phyloP scores from a whole-genome alignment of 192 early-diverging fungal species.

The Podila minutissima region DNA sequence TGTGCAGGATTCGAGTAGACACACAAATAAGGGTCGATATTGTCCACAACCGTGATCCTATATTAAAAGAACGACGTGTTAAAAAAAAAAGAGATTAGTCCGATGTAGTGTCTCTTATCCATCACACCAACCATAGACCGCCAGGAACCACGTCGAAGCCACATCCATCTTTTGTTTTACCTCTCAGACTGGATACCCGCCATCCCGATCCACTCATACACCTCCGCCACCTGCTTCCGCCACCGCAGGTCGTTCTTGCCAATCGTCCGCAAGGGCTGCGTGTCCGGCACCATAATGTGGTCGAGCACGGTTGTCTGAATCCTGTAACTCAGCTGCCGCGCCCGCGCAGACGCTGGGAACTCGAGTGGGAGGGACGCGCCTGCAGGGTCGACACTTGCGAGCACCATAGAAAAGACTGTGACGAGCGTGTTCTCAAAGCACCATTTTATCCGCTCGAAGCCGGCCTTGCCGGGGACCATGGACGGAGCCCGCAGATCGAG shows the following conservation, averaged over 20 bases:
- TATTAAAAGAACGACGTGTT: background rate
- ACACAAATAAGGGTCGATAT: slow-evolving; percentile 52
- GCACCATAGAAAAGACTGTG: slow-evolving; percentile 42
- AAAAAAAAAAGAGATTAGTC: background rate
- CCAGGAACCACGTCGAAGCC: too few relatives aligned
- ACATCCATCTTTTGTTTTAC: slow-evolving; percentile 8
- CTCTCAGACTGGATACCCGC: slow-evolving; percentile 42
- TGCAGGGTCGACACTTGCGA: slow-evolving; percentile 27
- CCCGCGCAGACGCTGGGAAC: slow-evolving; percentile 30
- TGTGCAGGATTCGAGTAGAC: slow-evolving; percentile 45
- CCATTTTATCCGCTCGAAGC: slow-evolving; percentile 59
- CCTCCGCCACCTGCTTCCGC: slow-evolving; percentile 28
- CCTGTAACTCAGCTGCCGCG: slow-evolving; percentile 18
- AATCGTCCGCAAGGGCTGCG: slow-evolving; percentile 32
- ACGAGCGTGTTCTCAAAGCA: slow-evolving; percentile 56
- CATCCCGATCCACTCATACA: slow-evolving; percentile 61
- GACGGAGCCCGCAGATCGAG: slow-evolving; percentile 41
- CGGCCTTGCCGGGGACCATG: slow-evolving; percentile 56
- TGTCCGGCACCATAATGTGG: slow-evolving; percentile 48
- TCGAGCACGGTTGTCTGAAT: slow-evolving; percentile 2
- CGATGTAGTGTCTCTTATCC: background rate
- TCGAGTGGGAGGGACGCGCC: slow-evolving; percentile 33
- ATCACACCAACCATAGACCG: too few relatives aligned
- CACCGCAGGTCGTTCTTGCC: slow-evolving; percentile 41
- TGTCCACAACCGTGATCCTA: slow-evolving; percentile 48